Base-by-base conservation (phyloP, 306 rosid genomes). In the Spatholobus suberectus region DNA sequence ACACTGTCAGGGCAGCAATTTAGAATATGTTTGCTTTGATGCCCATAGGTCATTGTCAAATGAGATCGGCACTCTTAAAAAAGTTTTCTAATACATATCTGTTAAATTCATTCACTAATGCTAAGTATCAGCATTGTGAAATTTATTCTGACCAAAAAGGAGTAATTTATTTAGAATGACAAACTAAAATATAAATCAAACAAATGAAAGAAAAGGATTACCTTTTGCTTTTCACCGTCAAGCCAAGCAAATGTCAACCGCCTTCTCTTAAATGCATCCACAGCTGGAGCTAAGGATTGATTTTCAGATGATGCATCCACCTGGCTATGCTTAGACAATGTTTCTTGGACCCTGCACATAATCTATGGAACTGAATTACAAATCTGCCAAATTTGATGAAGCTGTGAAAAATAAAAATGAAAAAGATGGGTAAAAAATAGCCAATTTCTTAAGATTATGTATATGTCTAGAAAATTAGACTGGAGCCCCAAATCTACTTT, bases 151-250 rank as follows among this genome's bases (percentile, higher is more conserved):
- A 81, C 54, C 15, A 81, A 69, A 37, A 72, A 44, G 70, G 24
- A 46, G n/a, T 54, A 57, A 27, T 37, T 47, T 46, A 58, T 68
- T 69, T 27, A 18, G 24, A 24, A 80, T 29, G 49, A 41, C 51
- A 70, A 54, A 43, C 24, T 32, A 61, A 52, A 70, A 61, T 6
- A 15, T 46, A 68, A 51, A 80, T 20, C 10, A 52, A 57, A 68
- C 37, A 51, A 49, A 35, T 38, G 73, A 65, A 61, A 73, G 69
- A 46, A 83, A 63, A 61, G 15, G 47, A 62, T 59, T 62, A 93
- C 99, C 96, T 92, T 86, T 75, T 96, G 98, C 58, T 86, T 91
- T 89, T 92, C 97, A 75, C 99, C 97, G 44, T 93, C 99, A 89
- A 96, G 90, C 99, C 99, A 96, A 81, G 94, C 80, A 87, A 96